phyloP scores from a whole-genome alignment of 176 grass and related monocot genomes.

The Oryza coarctata region DNA sequence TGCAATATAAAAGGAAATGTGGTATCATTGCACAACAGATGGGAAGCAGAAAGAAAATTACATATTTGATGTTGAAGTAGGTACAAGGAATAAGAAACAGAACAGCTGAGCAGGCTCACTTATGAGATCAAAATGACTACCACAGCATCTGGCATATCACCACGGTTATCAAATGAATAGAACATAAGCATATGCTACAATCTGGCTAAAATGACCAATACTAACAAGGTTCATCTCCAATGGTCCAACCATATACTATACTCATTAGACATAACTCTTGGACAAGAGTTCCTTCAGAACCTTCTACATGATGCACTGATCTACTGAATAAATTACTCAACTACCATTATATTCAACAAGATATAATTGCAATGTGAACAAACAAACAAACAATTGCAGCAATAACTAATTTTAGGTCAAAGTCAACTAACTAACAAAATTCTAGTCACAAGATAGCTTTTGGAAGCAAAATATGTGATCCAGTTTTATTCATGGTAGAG shows the following conservation, averaged over 20 bases:
- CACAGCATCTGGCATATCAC: background rate
- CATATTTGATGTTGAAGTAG: background rate
- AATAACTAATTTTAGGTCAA: background rate
- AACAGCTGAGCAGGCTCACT: background rate
- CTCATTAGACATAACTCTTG: background rate
- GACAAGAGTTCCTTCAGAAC: background rate
- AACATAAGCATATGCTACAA: background rate
- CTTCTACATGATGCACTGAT: background rate
- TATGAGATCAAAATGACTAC: background rate
- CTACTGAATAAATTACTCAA: background rate
- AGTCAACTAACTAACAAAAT: background rate
- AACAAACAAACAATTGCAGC: background rate
- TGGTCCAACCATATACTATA: background rate
- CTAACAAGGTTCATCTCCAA: background rate
- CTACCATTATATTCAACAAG: background rate
- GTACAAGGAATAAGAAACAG: background rate
- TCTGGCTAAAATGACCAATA: background rate
- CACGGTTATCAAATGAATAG: background rate
- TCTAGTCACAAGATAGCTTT: background rate
- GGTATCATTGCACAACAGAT: background rate
- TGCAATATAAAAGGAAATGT: conserved; percentile 1
- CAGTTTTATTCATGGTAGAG: background rate
- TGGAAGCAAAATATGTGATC: background rate
- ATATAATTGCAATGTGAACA: background rate
- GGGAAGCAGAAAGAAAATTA: background rate